Base-by-base conservation (phyloP, 2,329 filamentous ascomycete genomes). In the Aspergillus quadricinctus region DNA sequence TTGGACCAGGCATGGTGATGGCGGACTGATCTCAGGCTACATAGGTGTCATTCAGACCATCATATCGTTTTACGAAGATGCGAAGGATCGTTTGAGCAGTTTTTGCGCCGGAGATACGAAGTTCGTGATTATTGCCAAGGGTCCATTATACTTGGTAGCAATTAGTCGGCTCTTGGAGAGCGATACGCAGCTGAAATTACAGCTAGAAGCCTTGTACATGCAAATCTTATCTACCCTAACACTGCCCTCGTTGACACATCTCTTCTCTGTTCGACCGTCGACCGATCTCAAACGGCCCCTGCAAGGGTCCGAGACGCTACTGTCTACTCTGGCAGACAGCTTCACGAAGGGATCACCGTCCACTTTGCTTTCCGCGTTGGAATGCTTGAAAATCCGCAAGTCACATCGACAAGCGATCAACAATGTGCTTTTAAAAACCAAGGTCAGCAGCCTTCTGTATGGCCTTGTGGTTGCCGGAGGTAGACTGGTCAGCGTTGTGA, bases 1-100 rank as follows among this genome's bases (percentile, higher is more conserved):
- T 50, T 99, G 93, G 81, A 97, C 92, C 68, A 85, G 95, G 50
- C 93, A 99, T 70, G 94, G 95, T 43, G 91, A 97, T 64, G 83
- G 96, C 62, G 86, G 88, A 54, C 79, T 97, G 46, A 91, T 97
- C 69, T 96, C 95, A 66, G 89, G 89, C 51, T 97, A 94, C 66
- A 93, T 97, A 71, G 94, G 94, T 43, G 88, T 99, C 19, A 88
- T 97, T 1, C 94, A 97, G 72, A 99, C 94, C 46, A 93, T 99
- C 65, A 96, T 99, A 60, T 97, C 94, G 1, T 97, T 97, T 71
- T 97, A 95, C 69, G 88, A 96, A 70, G 87, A 87, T 48, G 83
- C 88, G 8, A 83, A 88, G 55, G 90, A 96, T 69, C 84, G 83
- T 0, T 80, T 99, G 10, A 84, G 85, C 61, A 88, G 88, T 14